phyloP scores from a whole-genome alignment of 2,329 filamentous ascomycete species.

The Sporothrix pseudoabietina region DNA sequence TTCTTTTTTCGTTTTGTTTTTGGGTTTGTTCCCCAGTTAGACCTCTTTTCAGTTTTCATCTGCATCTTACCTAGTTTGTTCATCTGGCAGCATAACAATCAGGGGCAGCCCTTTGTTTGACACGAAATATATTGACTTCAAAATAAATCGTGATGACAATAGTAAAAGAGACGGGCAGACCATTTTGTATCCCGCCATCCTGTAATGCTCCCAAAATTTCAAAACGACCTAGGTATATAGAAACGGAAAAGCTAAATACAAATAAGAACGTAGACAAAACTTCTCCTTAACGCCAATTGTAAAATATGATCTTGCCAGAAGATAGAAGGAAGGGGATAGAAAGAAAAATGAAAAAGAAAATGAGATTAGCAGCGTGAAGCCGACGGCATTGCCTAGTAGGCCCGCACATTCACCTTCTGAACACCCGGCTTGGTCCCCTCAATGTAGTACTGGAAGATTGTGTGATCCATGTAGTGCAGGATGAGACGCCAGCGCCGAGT shows the following conservation, averaged over 20 bases:
- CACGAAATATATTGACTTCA: not conserved
- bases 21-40: not conserved
- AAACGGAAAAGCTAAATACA: not conserved
- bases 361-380: not conserved
- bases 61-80: not conserved
- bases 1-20: too few relatives aligned
- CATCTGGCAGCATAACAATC: too few relatives aligned
- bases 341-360: not conserved
- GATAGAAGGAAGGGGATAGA: not conserved
- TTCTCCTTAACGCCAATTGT: not conserved
- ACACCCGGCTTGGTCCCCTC: slow-evolving; percentile 30
- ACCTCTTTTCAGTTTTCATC: not conserved
- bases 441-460: slow-evolving; percentile 70
- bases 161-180: not conserved
- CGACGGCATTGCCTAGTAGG: not conserved
- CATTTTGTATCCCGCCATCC: not conserved
- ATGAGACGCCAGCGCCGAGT: slow-evolving; percentile 65
- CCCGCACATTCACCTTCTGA: not conserved
- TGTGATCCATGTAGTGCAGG: slow-evolving; percentile 71
- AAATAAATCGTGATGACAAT: not conserved
- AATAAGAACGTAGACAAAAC: not conserved
- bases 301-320: not conserved
- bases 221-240: slow-evolving; percentile 10
- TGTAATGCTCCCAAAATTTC: slow-evolving; percentile 12
- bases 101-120: not conserved